These are phyloP conservation scores for Populus pruinosa DNA, from an alignment of 345 rosid genomes.

Conservation along the genomic window DNA sequence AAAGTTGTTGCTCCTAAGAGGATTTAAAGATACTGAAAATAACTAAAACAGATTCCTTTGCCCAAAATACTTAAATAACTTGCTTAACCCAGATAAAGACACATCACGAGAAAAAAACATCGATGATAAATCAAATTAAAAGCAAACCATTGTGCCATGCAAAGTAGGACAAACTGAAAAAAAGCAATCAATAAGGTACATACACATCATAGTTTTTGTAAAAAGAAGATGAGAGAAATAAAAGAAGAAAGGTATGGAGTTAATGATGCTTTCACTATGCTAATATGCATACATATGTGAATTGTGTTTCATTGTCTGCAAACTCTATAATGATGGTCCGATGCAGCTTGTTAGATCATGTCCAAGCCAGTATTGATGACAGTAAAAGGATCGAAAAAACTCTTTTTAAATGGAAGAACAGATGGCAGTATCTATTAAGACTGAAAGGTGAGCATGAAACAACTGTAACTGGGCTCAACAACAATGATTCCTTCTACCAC, in stretches of 20 bases:
- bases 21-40: not conserved
- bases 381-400: not conserved
- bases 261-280: not conserved
- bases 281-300: not conserved
- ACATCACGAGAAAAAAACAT: not conserved
- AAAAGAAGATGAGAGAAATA: not conserved
- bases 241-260: not conserved
- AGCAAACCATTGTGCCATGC: not conserved
- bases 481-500: not conserved
- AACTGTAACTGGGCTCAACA: not conserved
- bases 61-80: not conserved
- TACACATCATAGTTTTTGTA: not conserved
- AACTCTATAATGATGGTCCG: not conserved
- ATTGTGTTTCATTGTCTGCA: not conserved
- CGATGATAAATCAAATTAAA: not conserved
- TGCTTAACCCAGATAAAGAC: not conserved
- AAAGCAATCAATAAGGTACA: not conserved
- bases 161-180: not conserved
- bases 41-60: not conserved
- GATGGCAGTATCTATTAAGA: no score
- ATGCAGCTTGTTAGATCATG: not conserved
- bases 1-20: slow-evolving; percentile 2
- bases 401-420: not conserved
- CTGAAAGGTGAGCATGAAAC: not conserved
- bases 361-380: not conserved